phyloP scores from a whole-genome alignment of 768 basidiomycete species.

The Tulasnella sp. region DNA sequence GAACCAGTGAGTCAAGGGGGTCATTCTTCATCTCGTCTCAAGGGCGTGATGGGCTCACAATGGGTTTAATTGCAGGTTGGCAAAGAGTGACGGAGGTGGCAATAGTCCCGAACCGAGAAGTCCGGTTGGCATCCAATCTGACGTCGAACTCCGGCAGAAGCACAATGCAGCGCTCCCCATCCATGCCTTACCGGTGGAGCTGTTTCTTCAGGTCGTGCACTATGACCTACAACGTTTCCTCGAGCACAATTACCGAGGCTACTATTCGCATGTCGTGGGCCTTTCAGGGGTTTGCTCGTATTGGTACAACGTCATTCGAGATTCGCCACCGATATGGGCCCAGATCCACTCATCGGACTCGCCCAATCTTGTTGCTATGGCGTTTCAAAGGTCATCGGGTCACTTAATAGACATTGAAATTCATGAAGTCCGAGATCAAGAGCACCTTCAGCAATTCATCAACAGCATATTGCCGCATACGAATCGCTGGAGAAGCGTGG shows the following conservation, averaged over 20 bases:
- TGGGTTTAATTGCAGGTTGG: no score
- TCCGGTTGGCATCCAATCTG: neutral
- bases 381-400: neutral
- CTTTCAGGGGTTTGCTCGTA: neutral
- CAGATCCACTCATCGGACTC: neutral
- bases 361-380: neutral
- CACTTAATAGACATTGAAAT: neutral
- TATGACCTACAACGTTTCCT: neutral
- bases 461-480: neutral
- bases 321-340: neutral
- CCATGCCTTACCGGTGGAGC: neutral
- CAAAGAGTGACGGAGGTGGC: no score
- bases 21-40: no score
- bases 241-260: neutral
- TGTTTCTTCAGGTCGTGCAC: neutral
- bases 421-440: neutral
- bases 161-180: neutral
- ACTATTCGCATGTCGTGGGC: neutral
- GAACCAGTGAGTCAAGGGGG: no score
- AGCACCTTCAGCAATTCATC: neutral
- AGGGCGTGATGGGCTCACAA: no score
- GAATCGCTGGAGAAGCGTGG: neutral
- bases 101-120: no score
- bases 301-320: neutral
- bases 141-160: neutral